phyloP scores from a whole-genome alignment of 495 filamentous ascomycete genomes.

The Annulohypoxylon moriforme region DNA sequence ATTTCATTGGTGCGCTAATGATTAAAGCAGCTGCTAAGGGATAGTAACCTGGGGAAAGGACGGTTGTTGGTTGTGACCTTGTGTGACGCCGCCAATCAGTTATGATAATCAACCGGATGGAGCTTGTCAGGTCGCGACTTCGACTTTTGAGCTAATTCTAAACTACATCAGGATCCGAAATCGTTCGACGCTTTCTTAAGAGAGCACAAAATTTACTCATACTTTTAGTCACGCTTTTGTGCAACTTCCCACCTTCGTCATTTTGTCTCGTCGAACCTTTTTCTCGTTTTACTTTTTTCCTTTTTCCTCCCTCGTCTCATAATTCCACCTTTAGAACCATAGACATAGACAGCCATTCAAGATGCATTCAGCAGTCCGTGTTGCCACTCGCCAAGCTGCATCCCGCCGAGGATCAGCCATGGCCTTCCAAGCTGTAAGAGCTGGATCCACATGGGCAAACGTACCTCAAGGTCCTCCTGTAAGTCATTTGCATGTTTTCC shows the following conservation, averaged over 20 bases:
- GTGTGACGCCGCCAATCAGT: slow-evolving; percentile 20
- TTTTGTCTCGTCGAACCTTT: slow-evolving; percentile 11
- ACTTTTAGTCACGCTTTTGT: slow-evolving; percentile 31
- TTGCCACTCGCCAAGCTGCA: slow-evolving; percentile 47
- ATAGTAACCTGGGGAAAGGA: slow-evolving; percentile 32
- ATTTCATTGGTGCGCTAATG: slow-evolving; percentile 36
- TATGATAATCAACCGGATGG: slow-evolving; percentile 9
- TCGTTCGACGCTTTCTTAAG: slow-evolving; percentile 30
- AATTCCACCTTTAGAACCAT: not conserved
- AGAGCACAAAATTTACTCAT: slow-evolving; percentile 36
- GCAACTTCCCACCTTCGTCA: slow-evolving; percentile 35
- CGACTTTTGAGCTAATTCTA: slow-evolving; percentile 27
- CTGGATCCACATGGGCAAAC: slow-evolving; percentile 86
- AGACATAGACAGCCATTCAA: slow-evolving; percentile 20
- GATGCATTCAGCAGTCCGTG: slow-evolving; percentile 47
- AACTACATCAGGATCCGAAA: slow-evolving; percentile 29
- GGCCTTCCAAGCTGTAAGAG: slow-evolving; percentile 67
- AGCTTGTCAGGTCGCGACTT: slow-evolving; percentile 22
- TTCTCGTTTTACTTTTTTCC: slow-evolving; percentile 28
- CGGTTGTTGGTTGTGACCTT: slow-evolving; percentile 1
- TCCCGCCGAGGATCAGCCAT: slow-evolving; percentile 50
- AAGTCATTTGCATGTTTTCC: slow-evolving; percentile 55
- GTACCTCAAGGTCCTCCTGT: slow-evolving; percentile 94
- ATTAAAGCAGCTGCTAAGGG: slow-evolving; percentile 12
- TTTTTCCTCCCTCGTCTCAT: not conserved